Evolutionary conservation across 768 basidiomycete species (phyloP).

Genomic region (Lactarius quietus): DNA sequence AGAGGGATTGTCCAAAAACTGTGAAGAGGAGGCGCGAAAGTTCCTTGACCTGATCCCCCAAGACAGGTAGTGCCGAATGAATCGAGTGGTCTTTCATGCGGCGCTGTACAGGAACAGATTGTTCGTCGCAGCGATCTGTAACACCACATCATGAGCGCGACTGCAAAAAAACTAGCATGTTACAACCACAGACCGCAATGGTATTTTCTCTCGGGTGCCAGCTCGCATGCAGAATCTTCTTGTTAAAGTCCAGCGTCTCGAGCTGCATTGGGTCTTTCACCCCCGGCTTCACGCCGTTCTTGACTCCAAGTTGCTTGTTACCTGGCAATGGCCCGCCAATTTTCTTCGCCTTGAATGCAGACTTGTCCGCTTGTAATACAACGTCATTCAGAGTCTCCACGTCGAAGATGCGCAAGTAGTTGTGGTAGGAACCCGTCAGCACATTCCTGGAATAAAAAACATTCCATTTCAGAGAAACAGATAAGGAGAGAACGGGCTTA

Average conservation of each 20-base stretch:
- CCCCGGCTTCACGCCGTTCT: slow-evolving; percentile 76
- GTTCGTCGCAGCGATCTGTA: slow-evolving; percentile 93
- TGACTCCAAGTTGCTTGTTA: slow-evolving; percentile 52
- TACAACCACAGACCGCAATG: slow-evolving; percentile 64
- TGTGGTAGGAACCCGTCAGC: slow-evolving; percentile 99
- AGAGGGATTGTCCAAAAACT: slow-evolving; percentile 21
- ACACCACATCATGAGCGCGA: not conserved
- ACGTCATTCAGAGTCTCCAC: slow-evolving; percentile 80
- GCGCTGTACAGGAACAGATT: slow-evolving; percentile 87
- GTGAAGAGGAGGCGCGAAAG: slow-evolving; percentile 12
- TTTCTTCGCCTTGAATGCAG: slow-evolving; percentile 99
- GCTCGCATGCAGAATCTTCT: slow-evolving; percentile 93
- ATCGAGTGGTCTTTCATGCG: slow-evolving; percentile 34
- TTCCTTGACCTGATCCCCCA: not conserved
- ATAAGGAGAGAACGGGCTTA: slow-evolving; percentile 47
- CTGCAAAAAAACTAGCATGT: not conserved
- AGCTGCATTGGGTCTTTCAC: slow-evolving; percentile 84
- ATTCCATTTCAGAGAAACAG: not conserved
- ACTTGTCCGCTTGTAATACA: slow-evolving; percentile 97
- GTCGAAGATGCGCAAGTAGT: slow-evolving; percentile 99
- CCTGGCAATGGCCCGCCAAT: slow-evolving; percentile 82
- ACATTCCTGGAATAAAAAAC: slow-evolving; percentile 63
- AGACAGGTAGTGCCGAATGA: not conserved
- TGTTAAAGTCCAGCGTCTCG: slow-evolving; percentile 88
- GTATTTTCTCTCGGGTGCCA: slow-evolving; percentile 99